Evolutionary conservation across 208 protist genomes (phyloP).

Genomic region (Naegleria lovaniensis): DNA sequence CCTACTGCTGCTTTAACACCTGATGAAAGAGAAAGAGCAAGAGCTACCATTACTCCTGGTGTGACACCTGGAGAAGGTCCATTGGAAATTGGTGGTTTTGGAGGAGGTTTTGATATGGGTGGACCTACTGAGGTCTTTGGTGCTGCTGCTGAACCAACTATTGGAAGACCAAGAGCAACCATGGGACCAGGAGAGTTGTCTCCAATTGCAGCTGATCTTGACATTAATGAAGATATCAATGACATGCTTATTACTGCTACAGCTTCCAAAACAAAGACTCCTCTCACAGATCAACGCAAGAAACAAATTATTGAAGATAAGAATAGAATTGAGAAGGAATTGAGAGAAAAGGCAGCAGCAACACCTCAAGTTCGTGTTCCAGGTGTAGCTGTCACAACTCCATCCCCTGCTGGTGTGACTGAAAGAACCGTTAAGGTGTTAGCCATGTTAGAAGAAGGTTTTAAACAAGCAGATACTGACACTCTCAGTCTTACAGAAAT

Average conservation of each 20-base stretch:
- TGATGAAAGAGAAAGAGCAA: background rate
- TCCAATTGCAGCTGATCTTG: background rate
- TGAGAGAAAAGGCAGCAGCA: background rate
- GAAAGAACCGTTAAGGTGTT: conserved; percentile 4
- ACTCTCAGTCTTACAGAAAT: background rate
- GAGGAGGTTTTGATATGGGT: background rate
- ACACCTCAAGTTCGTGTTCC: background rate
- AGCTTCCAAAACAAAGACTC: background rate
- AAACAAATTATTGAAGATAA: background rate
- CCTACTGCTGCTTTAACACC: background rate
- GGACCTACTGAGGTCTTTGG: background rate
- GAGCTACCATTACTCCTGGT: background rate
- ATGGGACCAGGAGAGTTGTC: background rate
- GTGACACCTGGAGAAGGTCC: background rate
- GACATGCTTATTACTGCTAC: background rate
- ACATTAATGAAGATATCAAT: background rate
- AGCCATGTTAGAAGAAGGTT: background rate
- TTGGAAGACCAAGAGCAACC: background rate
- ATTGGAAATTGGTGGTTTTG: background rate
- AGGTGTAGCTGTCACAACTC: background rate
- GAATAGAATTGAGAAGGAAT: background rate
- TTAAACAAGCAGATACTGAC: background rate
- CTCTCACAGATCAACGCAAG: background rate
- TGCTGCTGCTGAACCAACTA: background rate
- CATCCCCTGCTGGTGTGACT: background rate